Evolutionary conservation across 1,139 yeast genomes (phyloP), one percentile per base, ranked within the genome.

Genomic region (Petasospora fabianii): DNA sequence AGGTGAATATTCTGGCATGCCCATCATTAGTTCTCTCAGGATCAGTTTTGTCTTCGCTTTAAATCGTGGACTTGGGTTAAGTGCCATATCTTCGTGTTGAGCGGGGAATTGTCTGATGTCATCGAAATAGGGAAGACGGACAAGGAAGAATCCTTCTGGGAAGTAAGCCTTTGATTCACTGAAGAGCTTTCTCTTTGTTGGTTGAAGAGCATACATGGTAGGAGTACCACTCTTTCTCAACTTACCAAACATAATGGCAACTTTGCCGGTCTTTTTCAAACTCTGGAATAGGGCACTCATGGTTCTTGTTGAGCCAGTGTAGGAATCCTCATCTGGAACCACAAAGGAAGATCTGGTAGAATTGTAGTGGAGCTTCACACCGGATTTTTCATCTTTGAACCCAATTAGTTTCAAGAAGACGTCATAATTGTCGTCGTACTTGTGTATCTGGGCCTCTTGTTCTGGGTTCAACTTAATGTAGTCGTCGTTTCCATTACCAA

Each of bases 231-330:
- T 40, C 35, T 60, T 64, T 43, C 81, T 72, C 6, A 71, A 54
- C 51, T 80, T 75, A 1, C 95, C 90, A 79, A 88, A 85, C 2
- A 84, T 73, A 9, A 92, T 61, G 0, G 85, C 94, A 51, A 73
- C 79, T 53, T 75, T 75, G 4, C 68, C 54, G 36, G 73, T 65
- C 36, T 68, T 68, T 4, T 65, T 55, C 61, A 94, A 65, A 2
- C 82, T 71, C 38, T 75, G 78, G 54, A 78, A 84, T 8, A 92
- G 64, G 0, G 90, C 72, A 1, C 84, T 69, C 54, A 88, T 75
- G 0, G 94, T 81, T 27, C 76, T 63, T 17, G 71, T 66, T 0
- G 96, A 85, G 14, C 90, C 84, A 15, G 69, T 62, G 46, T 66
- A 76, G 27, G 69, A 71, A 1, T 74, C 75, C 18, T 75, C 78